Evolutionary conservation across 805 yeast genomes (phyloP).

Genomic region (Spathaspora gorwiae): DNA sequence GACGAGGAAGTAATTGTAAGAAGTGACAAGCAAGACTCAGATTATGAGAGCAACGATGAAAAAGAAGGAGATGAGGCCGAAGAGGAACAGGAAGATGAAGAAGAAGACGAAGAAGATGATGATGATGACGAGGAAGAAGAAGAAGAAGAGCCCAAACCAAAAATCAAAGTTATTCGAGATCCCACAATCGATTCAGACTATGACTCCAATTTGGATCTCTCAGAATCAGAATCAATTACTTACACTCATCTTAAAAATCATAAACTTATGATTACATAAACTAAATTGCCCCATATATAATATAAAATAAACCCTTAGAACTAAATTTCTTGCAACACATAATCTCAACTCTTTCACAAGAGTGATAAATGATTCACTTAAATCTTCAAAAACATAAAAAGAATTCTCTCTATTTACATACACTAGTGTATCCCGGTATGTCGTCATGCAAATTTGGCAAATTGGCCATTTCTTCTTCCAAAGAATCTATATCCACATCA

Average conservation of each 20-base stretch:
- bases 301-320: too few relatives aligned
- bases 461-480: conserved; percentile 8
- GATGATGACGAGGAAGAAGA: not conserved
- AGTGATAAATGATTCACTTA: not conserved
- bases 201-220: conserved; percentile 21
- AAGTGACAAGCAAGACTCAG: not conserved
- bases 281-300: not conserved
- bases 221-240: conserved; percentile 13
- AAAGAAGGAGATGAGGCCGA: not conserved
- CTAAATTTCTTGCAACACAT: too few relatives aligned
- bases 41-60: too few relatives aligned
- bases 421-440: conserved; percentile 26
- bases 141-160: not conserved
- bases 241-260: conserved; percentile 6
- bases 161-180: conserved; percentile 9
- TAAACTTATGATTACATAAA: conserved; percentile 7
- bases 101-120: not conserved
- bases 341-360: not conserved
- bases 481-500: conserved; percentile 4
- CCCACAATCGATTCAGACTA: conserved; percentile 20
- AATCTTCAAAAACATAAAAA: not conserved
- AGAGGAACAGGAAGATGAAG: not conserved
- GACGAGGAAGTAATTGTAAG: not conserved
- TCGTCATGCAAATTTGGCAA: conserved; percentile 22
- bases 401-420: conserved; percentile 2